Base-by-base conservation (phyloP, 768 basidiomycete genomes). In the Cystofilobasidium macerans region DNA sequence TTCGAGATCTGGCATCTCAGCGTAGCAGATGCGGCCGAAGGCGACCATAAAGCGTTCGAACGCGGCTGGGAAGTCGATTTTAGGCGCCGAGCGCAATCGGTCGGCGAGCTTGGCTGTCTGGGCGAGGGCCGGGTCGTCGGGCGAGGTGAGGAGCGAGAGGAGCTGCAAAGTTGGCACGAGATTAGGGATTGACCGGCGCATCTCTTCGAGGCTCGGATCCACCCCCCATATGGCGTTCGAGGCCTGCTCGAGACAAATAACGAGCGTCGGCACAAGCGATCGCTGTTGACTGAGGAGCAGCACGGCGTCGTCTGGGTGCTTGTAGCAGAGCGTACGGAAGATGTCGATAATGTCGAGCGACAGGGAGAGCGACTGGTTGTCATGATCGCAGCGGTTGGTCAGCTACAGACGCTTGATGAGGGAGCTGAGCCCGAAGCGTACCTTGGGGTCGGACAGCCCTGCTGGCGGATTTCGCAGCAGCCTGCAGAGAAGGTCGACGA, bases 21-120 rank as follows among this genome's bases (percentile, higher is more conserved):
- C 72, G 62, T 73, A 75, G 13, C 72, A 69, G 69, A 74, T 71
- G 32, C 54, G 32, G 13, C 75, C 75, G 18, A 75, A 62, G 40
- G 69, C 70, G 42, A 69, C 62, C 11, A 74, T 70, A 57, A 74
- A 73, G 13, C 71, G n/a, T 42, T 73, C 71, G 53, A 71, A 72
- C 1, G 73, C 35, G 1, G 72, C 73, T 35, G 71, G 71, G 62
- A 73, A 74, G 35, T 74, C 75, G 43, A 38, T 24, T 64, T 68
- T 28, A 67, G 69, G 36, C 32, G 58, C 24, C 20, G 48, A 59
- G 28, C 60, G 53, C 1, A 30, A 71, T 67, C 61, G 58, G 61
- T 57, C 67, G 63, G 43, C 33, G 5, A 58, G 59, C 51, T 43
- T 61, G 61, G 18, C 47, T 12, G 48, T 51, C 7, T 24, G 57